These are phyloP conservation scores for Pholiota microspora DNA, from an alignment of 768 basidiomycete genomes.

Conservation along the genomic window DNA sequence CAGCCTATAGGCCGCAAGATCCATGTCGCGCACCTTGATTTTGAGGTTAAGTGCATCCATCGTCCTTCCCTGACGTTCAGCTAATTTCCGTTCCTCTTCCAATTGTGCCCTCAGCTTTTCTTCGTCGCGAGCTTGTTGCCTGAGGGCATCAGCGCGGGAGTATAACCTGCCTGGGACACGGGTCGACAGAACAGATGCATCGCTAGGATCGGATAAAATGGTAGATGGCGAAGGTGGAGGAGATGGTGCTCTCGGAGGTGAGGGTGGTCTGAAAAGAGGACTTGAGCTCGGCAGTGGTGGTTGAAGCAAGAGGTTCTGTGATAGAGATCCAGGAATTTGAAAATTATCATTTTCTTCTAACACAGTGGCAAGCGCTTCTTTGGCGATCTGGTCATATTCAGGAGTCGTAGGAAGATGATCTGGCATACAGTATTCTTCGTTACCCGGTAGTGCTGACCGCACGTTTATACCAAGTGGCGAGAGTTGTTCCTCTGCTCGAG, in stretches of 20 bases:
- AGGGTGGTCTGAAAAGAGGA: constrained; percentile 16
- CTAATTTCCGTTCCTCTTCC: constrained; percentile 25
- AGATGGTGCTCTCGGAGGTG: constrained; percentile 8
- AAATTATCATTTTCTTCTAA: neutral
- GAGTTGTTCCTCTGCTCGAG: constrained; percentile 12
- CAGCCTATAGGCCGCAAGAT: constrained; percentile 32
- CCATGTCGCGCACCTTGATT: constrained; percentile 34
- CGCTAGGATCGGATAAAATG: constrained; percentile 21
- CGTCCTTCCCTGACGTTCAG: constrained; percentile 29
- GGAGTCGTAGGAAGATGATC: neutral
- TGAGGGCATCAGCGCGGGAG: constrained; percentile 33
- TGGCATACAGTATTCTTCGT: constrained; percentile 7
- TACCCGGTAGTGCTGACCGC: constrained; percentile 18
- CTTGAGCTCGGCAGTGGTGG: constrained; percentile 22
- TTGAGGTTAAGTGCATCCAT: constrained; percentile 38
- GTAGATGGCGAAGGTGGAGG: constrained; percentile 20
- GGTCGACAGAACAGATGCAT: constrained; percentile 28
- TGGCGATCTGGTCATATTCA: constrained; percentile 10
- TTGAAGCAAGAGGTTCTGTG: constrained; percentile 23
- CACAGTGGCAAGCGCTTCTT: neutral
- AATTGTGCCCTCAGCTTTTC: constrained; percentile 28
- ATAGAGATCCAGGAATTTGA: constrained; percentile 12
- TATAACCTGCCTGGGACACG: constrained; percentile 29
- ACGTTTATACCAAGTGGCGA: constrained; percentile 25
- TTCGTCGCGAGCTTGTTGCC: constrained; percentile 38